A percentile compares a stretch with the other conserved stretches of the same genome.
phyloP scores from a whole-genome alignment of 805 yeast genomes.

The Blastobotrys attinorum region DNA sequence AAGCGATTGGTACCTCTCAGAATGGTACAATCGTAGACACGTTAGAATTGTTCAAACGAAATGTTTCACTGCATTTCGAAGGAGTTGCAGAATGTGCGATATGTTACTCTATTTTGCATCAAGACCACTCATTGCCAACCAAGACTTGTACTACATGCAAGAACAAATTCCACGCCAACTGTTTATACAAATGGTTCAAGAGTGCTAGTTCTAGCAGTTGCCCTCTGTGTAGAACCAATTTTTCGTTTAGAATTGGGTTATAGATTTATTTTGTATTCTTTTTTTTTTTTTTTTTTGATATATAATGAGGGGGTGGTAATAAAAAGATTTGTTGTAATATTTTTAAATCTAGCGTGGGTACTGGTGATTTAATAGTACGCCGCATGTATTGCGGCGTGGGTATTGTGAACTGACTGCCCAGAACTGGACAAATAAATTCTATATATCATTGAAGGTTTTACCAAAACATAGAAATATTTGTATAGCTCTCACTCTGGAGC shows the following conservation, averaged over 20 bases:
- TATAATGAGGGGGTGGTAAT: no score
- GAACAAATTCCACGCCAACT: slow-evolving; percentile 91
- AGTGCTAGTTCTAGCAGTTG: slow-evolving; percentile 89
- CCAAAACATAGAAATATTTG: no score
- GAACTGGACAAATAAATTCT: no score
- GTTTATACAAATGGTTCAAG: slow-evolving; percentile 95
- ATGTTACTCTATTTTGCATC: slow-evolving; percentile 87
- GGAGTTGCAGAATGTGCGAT: slow-evolving; percentile 97
- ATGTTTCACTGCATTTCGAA: slow-evolving; percentile 77
- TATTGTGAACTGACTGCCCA: no score
- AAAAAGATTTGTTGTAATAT: no score
- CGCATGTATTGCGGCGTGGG: no score
- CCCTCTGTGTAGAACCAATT: slow-evolving; percentile 79
- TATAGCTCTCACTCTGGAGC: no score
- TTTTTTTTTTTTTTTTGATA: neutral
- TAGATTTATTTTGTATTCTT: slow-evolving; percentile 1
- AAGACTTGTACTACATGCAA: slow-evolving; percentile 84
- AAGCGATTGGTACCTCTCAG: slow-evolving; percentile 62
- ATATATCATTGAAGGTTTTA: no score
- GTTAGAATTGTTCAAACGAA: slow-evolving; percentile 58
- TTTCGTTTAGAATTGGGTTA: slow-evolving; percentile 25
- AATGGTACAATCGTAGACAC: slow-evolving; percentile 50
- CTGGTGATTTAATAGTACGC: no score
- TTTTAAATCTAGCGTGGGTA: no score
- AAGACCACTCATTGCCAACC: slow-evolving; percentile 83